Base-by-base conservation (phyloP, 305 asterid genomes). In the Fraxinus floribunda region DNA sequence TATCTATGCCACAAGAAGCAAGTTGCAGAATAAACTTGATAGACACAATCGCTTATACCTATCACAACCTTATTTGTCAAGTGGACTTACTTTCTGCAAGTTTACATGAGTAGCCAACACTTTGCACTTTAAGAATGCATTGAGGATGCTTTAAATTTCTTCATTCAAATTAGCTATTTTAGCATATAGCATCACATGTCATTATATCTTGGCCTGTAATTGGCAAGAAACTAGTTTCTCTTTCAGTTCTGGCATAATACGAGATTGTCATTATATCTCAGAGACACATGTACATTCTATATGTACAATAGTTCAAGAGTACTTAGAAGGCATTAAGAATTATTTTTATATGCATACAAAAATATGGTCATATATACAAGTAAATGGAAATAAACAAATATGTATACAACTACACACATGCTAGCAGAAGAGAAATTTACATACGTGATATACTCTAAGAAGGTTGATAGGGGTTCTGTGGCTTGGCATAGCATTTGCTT, bases 401-500 rank as follows among this genome's bases (percentile, higher is more conserved):
- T n/a, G 9, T 62, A 39, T 20, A 1, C 62, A 49, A 62, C 52
- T 79, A 44, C 9, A 15, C 49, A 60, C 20, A 30, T 46, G 18
- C 18, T 60, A 29, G 71, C 68, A 68, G 44, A 6, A n/a, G 34
- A 78, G 76, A 81, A 60, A 79, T 46, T 62, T 52, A 55, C 66
- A 24, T 82, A 95, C 99, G 96, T 94, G 87, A 93, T 93, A 77
- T 95, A 95, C 91, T 95, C 97, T 76, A 95, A 79, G 85, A 95
- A 95, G 88, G 98, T 91, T 29, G 99, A 92, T 84, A 95, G 83
- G 79, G 99, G 98, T 85, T 95, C 99, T 0, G 99, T 94, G 85
- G 99, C 99, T 89, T 95, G 99, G 87, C 97, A 83, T 79, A 93
- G 84, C 99, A 95, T 93, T 89, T 95, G 97, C 84, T 93, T 95